Base-by-base conservation (phyloP, 2,329 filamentous ascomycete species). In the Acephala macrosclerotiorum region DNA sequence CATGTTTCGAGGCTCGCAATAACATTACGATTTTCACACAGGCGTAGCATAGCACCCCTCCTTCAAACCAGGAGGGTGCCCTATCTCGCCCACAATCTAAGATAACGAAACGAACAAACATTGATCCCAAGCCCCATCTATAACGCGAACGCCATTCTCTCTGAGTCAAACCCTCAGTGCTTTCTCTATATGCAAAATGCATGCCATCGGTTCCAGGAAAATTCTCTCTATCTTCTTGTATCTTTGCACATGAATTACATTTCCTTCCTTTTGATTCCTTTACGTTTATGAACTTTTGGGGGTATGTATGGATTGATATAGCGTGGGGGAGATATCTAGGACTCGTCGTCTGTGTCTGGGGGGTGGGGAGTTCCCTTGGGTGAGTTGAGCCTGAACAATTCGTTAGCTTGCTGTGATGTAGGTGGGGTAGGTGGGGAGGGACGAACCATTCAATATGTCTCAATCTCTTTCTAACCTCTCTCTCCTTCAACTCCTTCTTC, bases 401-500 rank as follows among this genome's bases (percentile, higher is more conserved):
- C 9, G 20, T 68, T 66, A 66, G 62, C 33, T 57, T 33, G 14
- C 6, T 18, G 94, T 71, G 91, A 91, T 74, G 87, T 92, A 80
- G 93, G 26, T n/a, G 29, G n/a, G 7, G 47, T 3, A 83, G 18
- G 40, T 36, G 45, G 16, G 33, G 45, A 12, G 33, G 7, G 60
- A 70, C 74, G 16, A 61, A 75, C 91, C 91, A 92, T 78, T 91
- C 86, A 73, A 92, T 91, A 80, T 99, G 94, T 74, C 96, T 89
- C 80, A 98, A 83, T 73, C 96, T 87, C 72, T 95, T 88, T 70
- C 96, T 87, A 51, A 91, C 91, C 81, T 98, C 95, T 22, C 91
- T 86, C 79, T 99, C 96, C 87, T 99, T 99, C 77, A 94, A 73
- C 80, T 99, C 94, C 81, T 94, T 94, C 84, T 96, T 93, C 64